These are phyloP conservation scores for Tuber brumale DNA, from an alignment of 495 filamentous ascomycete genomes.

Conservation along the genomic window DNA sequence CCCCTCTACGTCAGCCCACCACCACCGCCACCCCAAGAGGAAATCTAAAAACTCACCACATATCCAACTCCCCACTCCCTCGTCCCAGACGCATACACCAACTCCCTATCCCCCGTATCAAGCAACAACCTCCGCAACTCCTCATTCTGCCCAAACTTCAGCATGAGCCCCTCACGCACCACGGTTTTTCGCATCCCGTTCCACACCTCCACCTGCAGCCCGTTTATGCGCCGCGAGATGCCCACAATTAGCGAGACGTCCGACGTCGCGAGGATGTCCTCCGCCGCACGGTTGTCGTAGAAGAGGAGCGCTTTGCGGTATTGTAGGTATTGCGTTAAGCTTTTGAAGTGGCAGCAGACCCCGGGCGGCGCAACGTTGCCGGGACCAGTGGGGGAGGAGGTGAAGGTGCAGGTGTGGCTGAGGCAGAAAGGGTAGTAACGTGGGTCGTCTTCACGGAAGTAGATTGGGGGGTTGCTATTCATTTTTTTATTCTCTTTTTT, in stretches of 20 bases:
- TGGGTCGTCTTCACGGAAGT: not conserved
- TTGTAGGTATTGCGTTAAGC: not conserved
- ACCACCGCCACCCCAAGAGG: not conserved
- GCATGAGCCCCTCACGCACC: not conserved
- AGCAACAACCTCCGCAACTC: constrained; percentile 1
- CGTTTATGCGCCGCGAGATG: not conserved
- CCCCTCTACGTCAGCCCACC: not conserved
- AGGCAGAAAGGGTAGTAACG: not conserved
- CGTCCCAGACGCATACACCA: not conserved
- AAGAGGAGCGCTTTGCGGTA: not conserved
- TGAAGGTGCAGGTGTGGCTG: not conserved
- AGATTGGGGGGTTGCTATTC: not conserved
- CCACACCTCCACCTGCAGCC: not conserved
- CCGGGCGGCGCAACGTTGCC: not conserved
- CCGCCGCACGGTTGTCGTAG: not conserved
- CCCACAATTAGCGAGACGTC: not conserved
- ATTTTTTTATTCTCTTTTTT: not conserved
- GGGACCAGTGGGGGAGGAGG: not conserved
- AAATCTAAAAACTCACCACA: not conserved
- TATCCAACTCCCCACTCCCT: not conserved
- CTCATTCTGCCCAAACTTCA: constrained; percentile 3
- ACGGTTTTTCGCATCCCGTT: not conserved
- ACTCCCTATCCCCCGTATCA: constrained; percentile 1
- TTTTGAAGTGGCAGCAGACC: not conserved
- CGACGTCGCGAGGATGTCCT: not conserved